phyloP scores from a whole-genome alignment of 768 basidiomycete genomes.

The Auricularia sp. region DNA sequence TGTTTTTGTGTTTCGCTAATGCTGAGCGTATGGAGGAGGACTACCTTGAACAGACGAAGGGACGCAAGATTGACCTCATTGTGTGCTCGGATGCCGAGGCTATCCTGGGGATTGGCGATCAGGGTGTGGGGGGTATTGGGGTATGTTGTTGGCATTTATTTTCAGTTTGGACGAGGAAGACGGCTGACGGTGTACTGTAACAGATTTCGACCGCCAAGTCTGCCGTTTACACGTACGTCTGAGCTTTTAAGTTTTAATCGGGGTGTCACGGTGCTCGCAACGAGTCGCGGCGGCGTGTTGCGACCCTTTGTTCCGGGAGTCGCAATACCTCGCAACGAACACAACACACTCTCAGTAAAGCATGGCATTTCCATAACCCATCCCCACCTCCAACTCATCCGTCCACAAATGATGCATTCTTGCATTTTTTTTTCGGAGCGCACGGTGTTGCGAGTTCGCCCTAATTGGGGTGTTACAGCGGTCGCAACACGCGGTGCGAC shows the following conservation, averaged over 20 bases:
- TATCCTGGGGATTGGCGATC: constrained; percentile 69
- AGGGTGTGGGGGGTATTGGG: constrained; percentile 53
- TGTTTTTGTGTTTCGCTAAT: constrained; percentile 56
- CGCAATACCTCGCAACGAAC: no score
- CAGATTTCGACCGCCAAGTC: constrained; percentile 73
- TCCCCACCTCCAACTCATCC: no score
- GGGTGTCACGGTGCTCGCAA: no score
- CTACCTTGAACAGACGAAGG: constrained; percentile 56
- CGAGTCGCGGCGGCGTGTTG: no score
- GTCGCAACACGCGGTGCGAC: no score
- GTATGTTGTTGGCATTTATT: constrained; percentile 11
- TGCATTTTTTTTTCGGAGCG: no score
- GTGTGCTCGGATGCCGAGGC: constrained; percentile 81
- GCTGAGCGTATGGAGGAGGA: constrained; percentile 64
- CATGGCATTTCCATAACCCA: no score
- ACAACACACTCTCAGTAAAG: no score
- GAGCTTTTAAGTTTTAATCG: background rate
- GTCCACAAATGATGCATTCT: no score
- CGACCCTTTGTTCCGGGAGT: no score
- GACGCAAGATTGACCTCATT: constrained; percentile 59
- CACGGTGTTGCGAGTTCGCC: no score
- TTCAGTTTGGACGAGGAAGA: background rate
- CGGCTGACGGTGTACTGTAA: background rate
- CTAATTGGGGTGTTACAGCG: no score
- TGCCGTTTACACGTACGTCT: constrained; percentile 56